phyloP scores from a whole-genome alignment of 768 basidiomycete genomes.

The Glaciozyma antarctica region DNA sequence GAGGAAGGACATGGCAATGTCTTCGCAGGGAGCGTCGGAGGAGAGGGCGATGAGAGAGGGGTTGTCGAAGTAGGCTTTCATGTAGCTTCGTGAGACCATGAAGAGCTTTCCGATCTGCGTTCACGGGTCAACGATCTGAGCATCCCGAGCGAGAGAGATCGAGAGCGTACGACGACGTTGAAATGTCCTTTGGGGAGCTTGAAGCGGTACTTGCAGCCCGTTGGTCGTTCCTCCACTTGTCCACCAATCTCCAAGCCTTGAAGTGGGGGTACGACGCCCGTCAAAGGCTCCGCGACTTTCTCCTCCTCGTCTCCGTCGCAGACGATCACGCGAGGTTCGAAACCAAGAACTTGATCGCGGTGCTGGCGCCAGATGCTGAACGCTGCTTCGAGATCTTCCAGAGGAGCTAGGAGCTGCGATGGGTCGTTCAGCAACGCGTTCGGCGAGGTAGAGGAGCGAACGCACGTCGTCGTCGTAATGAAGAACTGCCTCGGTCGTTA shows the following conservation, averaged over 20 bases:
- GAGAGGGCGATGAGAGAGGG: not conserved
- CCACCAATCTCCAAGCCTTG: not conserved
- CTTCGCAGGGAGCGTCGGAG: not conserved
- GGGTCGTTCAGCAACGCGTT: no score
- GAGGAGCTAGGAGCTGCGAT: not conserved
- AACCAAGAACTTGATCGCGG: constrained; percentile 4
- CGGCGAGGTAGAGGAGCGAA: no score
- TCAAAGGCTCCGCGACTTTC: not conserved
- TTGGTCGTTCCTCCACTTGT: not conserved
- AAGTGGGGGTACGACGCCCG: not conserved
- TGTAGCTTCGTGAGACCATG: not conserved
- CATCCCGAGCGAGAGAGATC: no score
- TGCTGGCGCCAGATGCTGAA: constrained; percentile 2
- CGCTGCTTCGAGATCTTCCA: constrained; percentile 5
- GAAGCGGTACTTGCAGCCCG: not conserved
- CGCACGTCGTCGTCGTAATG: constrained; percentile 7
- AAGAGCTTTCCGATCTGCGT: constrained; percentile 2
- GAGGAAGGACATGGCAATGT: constrained; percentile 5
- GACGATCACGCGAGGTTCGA: constrained; percentile 8
- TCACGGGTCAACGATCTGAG: not conserved
- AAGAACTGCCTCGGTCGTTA: constrained; percentile 6
- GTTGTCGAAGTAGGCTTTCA: constrained; percentile 3
- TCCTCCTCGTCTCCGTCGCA: not conserved
- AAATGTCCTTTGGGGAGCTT: not conserved
- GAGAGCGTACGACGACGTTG: not conserved